These are phyloP conservation scores for Glomus cerebriforme DNA, from an alignment of 192 early-diverging fungal species.

Conservation along the genomic window DNA sequence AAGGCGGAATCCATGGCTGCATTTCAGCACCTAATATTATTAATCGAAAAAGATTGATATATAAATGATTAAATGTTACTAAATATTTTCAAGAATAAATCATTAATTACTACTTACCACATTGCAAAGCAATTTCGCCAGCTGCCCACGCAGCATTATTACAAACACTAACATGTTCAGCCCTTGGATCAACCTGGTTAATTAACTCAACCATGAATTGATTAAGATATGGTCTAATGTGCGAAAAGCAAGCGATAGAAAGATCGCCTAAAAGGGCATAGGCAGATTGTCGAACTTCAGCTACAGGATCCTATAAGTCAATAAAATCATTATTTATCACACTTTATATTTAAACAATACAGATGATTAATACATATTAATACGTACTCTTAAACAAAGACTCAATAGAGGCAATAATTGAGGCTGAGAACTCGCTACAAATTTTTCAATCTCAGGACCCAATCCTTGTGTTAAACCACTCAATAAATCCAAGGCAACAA, in stretches of 20 bases:
- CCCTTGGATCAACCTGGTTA: constrained; percentile 70
- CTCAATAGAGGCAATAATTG: constrained; percentile 76
- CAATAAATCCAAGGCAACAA: constrained; percentile 94
- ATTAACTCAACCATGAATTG: constrained; percentile 80
- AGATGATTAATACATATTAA: background rate
- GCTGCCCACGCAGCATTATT: constrained; percentile 99
- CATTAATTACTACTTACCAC: constrained; percentile 45
- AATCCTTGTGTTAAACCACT: constrained; percentile 93
- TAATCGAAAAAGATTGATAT: constrained; percentile 8
- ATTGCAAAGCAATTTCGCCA: constrained; percentile 94
- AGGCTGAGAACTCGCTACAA: constrained; percentile 73
- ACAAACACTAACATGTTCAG: constrained; percentile 82
- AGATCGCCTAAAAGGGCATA: constrained; percentile 97
- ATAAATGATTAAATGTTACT: background rate
- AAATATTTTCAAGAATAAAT: constrained; percentile 8
- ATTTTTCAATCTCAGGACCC: constrained; percentile 68
- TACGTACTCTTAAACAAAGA: constrained; percentile 78
- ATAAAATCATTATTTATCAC: background rate
- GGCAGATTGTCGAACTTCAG: constrained; percentile 92
- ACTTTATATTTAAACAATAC: background rate
- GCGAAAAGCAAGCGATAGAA: constrained; percentile 85
- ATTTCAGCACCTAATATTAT: constrained; percentile 66
- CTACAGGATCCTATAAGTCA: constrained; percentile 50
- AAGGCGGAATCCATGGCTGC: constrained; percentile 72
- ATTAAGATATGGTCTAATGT: constrained; percentile 78